Conservation (phyloP, 169 alveolate species). For the Neospora caninum region DNA sequence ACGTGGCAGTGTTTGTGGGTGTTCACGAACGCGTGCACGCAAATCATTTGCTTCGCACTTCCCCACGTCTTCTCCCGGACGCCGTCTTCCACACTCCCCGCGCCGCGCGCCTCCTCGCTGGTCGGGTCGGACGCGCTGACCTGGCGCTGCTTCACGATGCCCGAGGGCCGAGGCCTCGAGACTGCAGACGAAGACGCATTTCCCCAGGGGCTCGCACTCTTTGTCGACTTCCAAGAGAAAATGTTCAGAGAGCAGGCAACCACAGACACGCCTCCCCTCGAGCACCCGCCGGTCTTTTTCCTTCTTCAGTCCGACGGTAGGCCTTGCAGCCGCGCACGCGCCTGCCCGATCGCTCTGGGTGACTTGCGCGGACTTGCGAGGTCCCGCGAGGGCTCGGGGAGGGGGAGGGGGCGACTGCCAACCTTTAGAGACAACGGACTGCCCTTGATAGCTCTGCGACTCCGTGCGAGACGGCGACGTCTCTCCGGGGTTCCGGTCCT, state of each 20-base stretch:
- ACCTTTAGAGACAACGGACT: no score
- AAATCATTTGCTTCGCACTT: conserved; percentile 22
- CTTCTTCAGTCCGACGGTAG: conserved; percentile 38
- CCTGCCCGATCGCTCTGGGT: no score
- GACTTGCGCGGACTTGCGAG: no score
- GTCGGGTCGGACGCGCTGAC: background rate
- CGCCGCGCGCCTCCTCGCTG: background rate
- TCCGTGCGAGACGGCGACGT: no score
- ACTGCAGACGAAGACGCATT: conserved; percentile 40
- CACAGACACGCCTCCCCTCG: conserved; percentile 27
- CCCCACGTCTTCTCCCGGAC: background rate
- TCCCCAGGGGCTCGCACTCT: conserved; percentile 22
- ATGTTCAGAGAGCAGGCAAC: conserved; percentile 30
- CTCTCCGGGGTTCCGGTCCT: no score
- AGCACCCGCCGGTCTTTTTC: conserved; percentile 24
- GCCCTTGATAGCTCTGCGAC: no score
- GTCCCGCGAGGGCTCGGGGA: no score
- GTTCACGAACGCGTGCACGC: conserved; percentile 28
- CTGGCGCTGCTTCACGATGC: conserved; percentile 41
- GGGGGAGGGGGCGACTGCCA: no score
- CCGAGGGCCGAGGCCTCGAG: conserved; percentile 28
- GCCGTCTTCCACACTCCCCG: background rate
- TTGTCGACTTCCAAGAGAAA: background rate
- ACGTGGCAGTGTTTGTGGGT: background rate
- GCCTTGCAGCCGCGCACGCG: no score